A percentile compares a stretch with the other conserved stretches of the same genome.
These are phyloP conservation scores for Coemansia sp. DNA, from an alignment of 192 early-diverging fungal genomes.

Conservation along the genomic window DNA sequence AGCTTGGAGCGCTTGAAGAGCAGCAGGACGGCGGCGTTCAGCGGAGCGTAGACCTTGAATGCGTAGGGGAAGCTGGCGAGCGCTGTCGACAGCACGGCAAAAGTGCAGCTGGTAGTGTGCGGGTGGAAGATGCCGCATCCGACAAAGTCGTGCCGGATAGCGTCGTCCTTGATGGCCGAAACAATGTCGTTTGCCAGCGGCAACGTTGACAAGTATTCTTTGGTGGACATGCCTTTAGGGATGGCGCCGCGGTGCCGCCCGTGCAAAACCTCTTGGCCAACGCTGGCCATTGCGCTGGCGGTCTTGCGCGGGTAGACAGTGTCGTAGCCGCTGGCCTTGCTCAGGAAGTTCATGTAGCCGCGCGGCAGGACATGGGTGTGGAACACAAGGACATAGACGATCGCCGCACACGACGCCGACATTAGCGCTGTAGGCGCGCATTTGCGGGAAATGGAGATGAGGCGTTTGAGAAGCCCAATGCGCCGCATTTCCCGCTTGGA, in stretches of 20 bases:
- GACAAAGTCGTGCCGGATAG: conserved; percentile 56
- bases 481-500: conserved; percentile 7
- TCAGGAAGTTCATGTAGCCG: conserved; percentile 60
- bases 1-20: conserved; percentile 56
- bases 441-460: conserved; percentile 11
- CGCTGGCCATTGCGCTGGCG: conserved; percentile 12
- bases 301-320: conserved; percentile 20
- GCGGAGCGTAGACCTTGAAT: conserved; percentile 60
- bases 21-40: conserved; percentile 57
- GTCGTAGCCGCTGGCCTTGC: conserved; percentile 39
- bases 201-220: conserved; percentile 55
- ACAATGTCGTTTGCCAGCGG: conserved; percentile 59
- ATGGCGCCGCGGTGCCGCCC: conserved; percentile 5
- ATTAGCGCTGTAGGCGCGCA: conserved; percentile 41
- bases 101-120: conserved; percentile 52
- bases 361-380: conserved; percentile 59
- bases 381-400: conserved; percentile 57
- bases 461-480: not conserved
- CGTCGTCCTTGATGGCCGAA: conserved; percentile 29
- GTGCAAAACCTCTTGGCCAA: conserved; percentile 12
- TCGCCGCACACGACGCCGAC: conserved; percentile 23
- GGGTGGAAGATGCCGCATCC: conserved; percentile 66
- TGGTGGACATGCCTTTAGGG: conserved; percentile 55
- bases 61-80: conserved; percentile 56
- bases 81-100: conserved; percentile 43